Evolutionary conservation across 2,329 filamentous ascomycete genomes (phyloP), one percentile per base, ranked within the genome.

Genomic region (Ophiostoma sp.): DNA sequence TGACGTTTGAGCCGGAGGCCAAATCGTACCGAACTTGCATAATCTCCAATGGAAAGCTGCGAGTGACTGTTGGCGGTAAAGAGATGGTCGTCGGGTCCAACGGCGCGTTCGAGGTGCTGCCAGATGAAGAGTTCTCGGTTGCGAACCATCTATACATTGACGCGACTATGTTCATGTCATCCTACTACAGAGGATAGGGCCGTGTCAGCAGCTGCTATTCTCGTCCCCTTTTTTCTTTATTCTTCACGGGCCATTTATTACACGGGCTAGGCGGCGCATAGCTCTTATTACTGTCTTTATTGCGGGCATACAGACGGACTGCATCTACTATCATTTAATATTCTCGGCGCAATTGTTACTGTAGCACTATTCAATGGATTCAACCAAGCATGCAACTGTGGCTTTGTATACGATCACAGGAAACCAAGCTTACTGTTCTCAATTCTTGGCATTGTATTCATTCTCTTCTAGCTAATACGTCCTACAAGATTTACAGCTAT

Each of bases 71-170:
- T 6, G 79, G 74, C 1, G 77, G 76, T 3, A 73, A 78, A n/a
- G 75, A 77, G 4, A 81, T 84, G 57, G 72, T 75, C 0, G 74
- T 85, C 3, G 84, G 84, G 0, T 77, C 78, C 0, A 79, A 82
- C 68, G 82, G 84, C 35, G 76, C 82, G 73, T 82, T 85, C 72
- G 77, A 78, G 67, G 77, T 85, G 52, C 77, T 75, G 31, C 78
- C 81, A 0, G 80, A 81, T 0, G 76, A 75, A 68, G 69, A 69
- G 1, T 83, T 81, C 72, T 76, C 75, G 23, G 79, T 81, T 4
- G 76, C 79, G 70, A 86, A 86, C 72, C 76, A 77, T 41, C 74
- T 81, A 0, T 85, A 85, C 71, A 60, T 79, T 3, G 81, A 84
- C 70, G 79, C 81, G 0, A 77, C 79, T 23, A 71, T 85, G 57